Evolutionary conservation across 2,329 filamentous ascomycete genomes (phyloP), one percentile per base, ranked within the genome.

Genomic region (Cytospora leucostoma): DNA sequence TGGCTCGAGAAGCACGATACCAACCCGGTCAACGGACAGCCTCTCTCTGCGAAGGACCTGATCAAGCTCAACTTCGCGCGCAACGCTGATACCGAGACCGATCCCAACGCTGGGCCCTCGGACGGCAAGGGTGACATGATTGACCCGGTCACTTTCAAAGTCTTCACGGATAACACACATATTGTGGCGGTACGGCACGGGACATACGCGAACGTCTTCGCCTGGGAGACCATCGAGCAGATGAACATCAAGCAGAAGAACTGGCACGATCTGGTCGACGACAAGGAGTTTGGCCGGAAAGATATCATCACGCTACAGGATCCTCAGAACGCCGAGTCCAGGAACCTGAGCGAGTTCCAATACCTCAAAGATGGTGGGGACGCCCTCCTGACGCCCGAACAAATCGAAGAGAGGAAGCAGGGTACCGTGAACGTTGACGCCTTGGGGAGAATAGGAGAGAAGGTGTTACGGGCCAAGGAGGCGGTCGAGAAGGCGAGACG

Each of bases 231-330:
- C 1, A 87, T 99, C 44, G 92, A 98, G 77, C 85, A 91, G 70
- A 86, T 99, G 79, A 99, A 99, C 75, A 89, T 99, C 76, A 98
- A 98, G 80, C 84, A 92, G 56, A 98, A 97, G 84, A 90, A 96
- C 79, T 99, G 95, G 95, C 85, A 82, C 68, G 95, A 99, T 76
- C 78, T 99, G 51, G 84, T 98, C 10, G 92, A 90, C 71, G 94
- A 99, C 70, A 84, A 88, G 66, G 90, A 93, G 64, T 99, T 99
- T 71, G 86, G 86, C 35, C 86, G 95, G 66, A 91, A 91, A 70
- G 95, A 99, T 75, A 94, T 99, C 65, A 96, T 99, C 72, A 97
- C 93, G 0, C 80, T 99, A 11, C 96, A 99, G 74, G 95, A 99
- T 74, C 95, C 95, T 12, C 93, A 97, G 73, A 97, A 97, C 74